phyloP scores from a whole-genome alignment of 345 rosid genomes.

The Ceriops decandra region DNA sequence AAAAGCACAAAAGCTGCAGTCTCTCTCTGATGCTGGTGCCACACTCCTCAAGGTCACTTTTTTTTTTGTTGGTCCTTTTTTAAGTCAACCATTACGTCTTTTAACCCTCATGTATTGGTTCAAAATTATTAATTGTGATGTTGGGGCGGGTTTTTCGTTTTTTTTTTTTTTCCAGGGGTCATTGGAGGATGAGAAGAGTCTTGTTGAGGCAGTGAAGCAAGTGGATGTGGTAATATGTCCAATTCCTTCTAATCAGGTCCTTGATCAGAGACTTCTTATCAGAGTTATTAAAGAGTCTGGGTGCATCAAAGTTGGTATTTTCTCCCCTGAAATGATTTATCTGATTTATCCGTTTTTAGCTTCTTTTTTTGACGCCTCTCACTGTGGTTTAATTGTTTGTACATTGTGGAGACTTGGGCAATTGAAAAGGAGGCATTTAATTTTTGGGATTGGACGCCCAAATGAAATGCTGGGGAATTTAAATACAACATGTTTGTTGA shows the following conservation, averaged over 20 bases:
- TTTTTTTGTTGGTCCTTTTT: not conserved
- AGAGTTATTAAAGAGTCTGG: conserved; percentile 52
- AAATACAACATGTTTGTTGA: too few species aligned
- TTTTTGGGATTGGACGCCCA: too few species aligned
- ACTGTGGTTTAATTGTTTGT: not conserved
- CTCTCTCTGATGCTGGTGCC: conserved; percentile 52
- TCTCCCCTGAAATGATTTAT: not conserved
- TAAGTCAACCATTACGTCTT: too few species aligned
- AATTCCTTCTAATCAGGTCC: conserved; percentile 58
- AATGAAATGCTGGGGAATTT: too few species aligned
- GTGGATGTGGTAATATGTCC: conserved; percentile 81
- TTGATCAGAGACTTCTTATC: conserved; percentile 63
- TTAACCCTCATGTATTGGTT: not conserved
- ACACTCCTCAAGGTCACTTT: conserved; percentile 51
- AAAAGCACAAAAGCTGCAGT: conserved; percentile 38
- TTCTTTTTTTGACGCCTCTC: not conserved
- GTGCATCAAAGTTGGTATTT: conserved; percentile 20
- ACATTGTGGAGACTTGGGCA: not conserved
- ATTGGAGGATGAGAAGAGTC: conserved; percentile 58
- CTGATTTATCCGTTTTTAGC: not conserved
- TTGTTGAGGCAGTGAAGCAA: conserved; percentile 58
- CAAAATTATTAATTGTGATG: not conserved
- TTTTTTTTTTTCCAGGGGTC: conserved; percentile 47
- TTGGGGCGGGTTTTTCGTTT: not conserved
- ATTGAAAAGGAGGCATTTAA: too few species aligned